Evolutionary conservation across 2,329 filamentous ascomycete species (phyloP).

Genomic region (Arthrobotrys pseudoclavata): DNA sequence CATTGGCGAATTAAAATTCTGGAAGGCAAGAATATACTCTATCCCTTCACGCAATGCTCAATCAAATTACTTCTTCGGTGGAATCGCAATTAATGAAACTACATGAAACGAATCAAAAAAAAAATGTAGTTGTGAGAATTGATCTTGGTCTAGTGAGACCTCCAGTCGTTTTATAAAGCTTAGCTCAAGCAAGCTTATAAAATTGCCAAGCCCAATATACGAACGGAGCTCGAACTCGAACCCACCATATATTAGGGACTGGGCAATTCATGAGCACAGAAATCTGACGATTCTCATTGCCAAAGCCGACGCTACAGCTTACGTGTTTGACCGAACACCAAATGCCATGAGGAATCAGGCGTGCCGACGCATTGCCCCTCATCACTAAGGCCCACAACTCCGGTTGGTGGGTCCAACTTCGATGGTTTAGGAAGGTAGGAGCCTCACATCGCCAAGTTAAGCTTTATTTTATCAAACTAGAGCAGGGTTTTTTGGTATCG

Average conservation of each 20-base stretch:
- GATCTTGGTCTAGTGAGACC: not conserved
- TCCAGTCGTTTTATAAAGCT: constrained; percentile 24
- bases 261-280: not conserved
- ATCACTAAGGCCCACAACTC: constrained; percentile 1
- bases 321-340: constrained; percentile 37
- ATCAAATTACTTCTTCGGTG: not conserved
- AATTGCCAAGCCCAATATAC: not conserved
- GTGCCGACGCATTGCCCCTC: constrained; percentile 4
- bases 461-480: constrained; percentile 7
- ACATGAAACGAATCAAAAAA: not conserved
- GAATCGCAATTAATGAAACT: not conserved
- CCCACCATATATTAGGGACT: not conserved
- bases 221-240: not conserved
- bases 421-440: constrained; percentile 26
- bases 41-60: no score
- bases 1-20: constrained; percentile 23
- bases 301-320: constrained; percentile 4
- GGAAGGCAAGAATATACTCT: not conserved
- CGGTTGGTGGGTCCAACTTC: constrained; percentile 17
- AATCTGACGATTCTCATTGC: constrained; percentile 6
- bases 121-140: not conserved
- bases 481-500: not conserved
- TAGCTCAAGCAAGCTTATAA: not conserved
- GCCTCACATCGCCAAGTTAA: constrained; percentile 11
- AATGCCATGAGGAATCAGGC: constrained; percentile 5